Conservation (phyloP, 1,284 basidiomycete species). For the Trichosporon sp. region DNA sequence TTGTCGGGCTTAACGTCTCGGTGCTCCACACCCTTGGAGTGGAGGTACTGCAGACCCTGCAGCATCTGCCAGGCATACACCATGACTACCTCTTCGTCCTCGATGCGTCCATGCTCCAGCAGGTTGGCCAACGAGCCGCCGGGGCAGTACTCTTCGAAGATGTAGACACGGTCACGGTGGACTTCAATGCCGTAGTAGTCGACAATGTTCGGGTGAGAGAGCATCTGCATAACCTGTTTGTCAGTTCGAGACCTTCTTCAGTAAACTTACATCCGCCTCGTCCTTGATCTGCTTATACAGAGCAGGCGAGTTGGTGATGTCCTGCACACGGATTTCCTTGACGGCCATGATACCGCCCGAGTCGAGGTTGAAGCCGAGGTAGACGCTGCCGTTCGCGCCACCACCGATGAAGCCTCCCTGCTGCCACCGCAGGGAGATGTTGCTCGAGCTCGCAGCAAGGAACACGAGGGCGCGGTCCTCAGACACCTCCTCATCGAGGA, state of each 20-base stretch:
- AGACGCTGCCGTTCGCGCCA: conserved; percentile 97
- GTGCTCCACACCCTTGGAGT: conserved; percentile 91
- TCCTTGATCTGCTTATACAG: conserved; percentile 93
- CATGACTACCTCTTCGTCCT: conserved; percentile 94
- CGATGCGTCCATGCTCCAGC: conserved; percentile 91
- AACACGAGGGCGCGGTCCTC: conserved; percentile 90
- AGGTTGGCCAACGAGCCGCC: conserved; percentile 89
- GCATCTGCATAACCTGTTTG: conserved; percentile 82
- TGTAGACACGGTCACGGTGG: conserved; percentile 97
- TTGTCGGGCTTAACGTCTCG: conserved; percentile 99
- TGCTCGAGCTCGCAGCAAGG: conserved; percentile 87
- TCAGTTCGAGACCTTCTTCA: background rate
- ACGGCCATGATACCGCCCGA: conserved; percentile 98
- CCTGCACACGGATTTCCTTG: conserved; percentile 98
- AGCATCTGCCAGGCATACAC: conserved; percentile 97
- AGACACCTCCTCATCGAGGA: conserved; percentile 84
- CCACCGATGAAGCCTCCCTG: conserved; percentile 97
- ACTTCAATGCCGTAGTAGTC: conserved; percentile 99
- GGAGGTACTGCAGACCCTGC: conserved; percentile 92
- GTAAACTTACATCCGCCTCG: conserved; percentile 70
- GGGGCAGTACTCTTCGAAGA: conserved; percentile 98
- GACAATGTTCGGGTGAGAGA: conserved; percentile 96
- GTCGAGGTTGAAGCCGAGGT: conserved; percentile 95
- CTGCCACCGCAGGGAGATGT: conserved; percentile 97
- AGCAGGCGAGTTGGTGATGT: conserved; percentile 77